A percentile compares a stretch with the other conserved stretches of the same genome.
Conservation (phyloP, 140 eudicot genomes). For the Erigeron philadelphicus region DNA sequence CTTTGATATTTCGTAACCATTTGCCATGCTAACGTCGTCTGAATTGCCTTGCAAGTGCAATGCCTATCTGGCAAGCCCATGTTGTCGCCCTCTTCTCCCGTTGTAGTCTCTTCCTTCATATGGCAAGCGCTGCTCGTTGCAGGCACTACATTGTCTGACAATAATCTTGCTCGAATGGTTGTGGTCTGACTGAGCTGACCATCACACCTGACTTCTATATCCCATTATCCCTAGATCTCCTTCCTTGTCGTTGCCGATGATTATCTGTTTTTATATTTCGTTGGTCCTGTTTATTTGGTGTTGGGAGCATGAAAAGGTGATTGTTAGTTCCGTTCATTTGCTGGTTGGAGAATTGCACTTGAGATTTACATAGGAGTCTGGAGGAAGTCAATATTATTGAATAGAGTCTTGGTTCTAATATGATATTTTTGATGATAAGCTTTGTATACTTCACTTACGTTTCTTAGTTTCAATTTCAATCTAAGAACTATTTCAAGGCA, state of each 20-base stretch:
- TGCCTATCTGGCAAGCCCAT: neutral
- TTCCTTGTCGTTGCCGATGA: neutral
- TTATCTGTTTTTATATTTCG: slow-evolving; percentile 2
- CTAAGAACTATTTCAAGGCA: neutral
- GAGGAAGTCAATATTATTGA: neutral
- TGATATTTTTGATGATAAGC: neutral
- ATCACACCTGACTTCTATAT: neutral
- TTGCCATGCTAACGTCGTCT: neutral
- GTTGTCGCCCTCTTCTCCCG: neutral
- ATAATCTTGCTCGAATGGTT: slow-evolving; percentile 10
- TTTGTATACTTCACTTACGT: neutral
- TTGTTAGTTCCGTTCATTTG: neutral
- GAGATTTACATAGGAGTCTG: too few relatives aligned
- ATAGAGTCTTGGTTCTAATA: neutral
- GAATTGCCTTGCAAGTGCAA: neutral
- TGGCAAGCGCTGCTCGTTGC: slow-evolving; percentile 15
- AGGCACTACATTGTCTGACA: slow-evolving; percentile 14
- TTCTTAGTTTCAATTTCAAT: neutral
- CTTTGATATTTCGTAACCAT: neutral
- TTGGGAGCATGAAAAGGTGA: neutral
- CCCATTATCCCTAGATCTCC: neutral
- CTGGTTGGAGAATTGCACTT: neutral
- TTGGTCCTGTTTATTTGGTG: neutral
- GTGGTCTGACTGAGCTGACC: neutral
- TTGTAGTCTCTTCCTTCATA: neutral